phyloP scores from a whole-genome alignment of 2,329 filamentous ascomycete species.

The Botrytis hyacinthi region DNA sequence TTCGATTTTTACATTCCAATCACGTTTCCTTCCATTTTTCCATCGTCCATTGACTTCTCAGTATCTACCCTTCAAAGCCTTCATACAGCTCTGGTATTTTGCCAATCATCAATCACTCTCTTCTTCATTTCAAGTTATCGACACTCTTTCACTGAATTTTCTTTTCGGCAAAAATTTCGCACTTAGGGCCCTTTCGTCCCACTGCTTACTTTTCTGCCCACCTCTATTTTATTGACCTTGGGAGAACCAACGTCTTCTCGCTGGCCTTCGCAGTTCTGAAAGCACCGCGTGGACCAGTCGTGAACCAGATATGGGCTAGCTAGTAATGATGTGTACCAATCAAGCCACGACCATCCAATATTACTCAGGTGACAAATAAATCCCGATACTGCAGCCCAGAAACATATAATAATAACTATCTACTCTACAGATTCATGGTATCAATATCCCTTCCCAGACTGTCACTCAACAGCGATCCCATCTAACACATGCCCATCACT shows the following conservation, averaged over 20 bases:
- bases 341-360: background rate
- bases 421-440: background rate
- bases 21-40: background rate
- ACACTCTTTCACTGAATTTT: background rate
- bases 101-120: background rate
- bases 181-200: background rate
- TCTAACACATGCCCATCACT: background rate
- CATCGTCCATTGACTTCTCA: background rate
- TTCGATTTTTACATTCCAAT: background rate
- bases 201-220: no score
- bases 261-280: background rate
- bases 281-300: rapidly evolving
- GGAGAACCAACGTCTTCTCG: background rate
- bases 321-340: background rate
- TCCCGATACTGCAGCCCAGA: background rate
- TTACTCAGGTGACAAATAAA: background rate
- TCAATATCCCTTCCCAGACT: background rate
- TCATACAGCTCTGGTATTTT: background rate
- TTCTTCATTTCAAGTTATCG: background rate
- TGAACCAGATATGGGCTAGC: background rate
- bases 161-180: background rate
- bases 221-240: background rate
- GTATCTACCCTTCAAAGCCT: background rate
- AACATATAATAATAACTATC: background rate
- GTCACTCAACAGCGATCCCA: background rate